phyloP scores from a whole-genome alignment of 805 yeast genomes.

The Starmerella tilneyi region DNA sequence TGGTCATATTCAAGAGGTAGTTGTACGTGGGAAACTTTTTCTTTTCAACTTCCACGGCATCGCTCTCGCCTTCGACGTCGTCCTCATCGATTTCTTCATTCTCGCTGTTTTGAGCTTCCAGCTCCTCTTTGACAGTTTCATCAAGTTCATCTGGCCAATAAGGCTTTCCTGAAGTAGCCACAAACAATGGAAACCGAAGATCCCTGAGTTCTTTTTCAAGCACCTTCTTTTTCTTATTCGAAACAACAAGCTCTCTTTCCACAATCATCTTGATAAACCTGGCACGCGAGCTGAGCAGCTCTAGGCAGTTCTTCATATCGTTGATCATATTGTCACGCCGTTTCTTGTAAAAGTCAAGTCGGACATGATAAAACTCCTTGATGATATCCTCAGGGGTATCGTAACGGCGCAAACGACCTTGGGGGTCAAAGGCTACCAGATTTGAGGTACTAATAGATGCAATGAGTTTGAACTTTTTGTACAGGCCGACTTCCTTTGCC shows the following conservation, averaged over 20 bases:
- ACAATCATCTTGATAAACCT: slow-evolving; percentile 84
- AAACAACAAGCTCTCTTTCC: slow-evolving; percentile 56
- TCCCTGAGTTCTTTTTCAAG: slow-evolving; percentile 54
- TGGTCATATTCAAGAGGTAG: slow-evolving; percentile 80
- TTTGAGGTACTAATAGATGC: slow-evolving; percentile 62
- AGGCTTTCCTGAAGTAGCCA: slow-evolving; percentile 55
- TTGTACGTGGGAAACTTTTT: slow-evolving; percentile 56
- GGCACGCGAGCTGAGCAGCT: slow-evolving; percentile 70
- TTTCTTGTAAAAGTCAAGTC: slow-evolving; percentile 82
- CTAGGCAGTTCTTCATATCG: slow-evolving; percentile 62
- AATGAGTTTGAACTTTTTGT: slow-evolving; percentile 72
- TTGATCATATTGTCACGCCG: slow-evolving; percentile 73
- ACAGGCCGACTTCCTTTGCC: slow-evolving; percentile 60
- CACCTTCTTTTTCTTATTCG: slow-evolving; percentile 59
- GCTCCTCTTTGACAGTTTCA: slow-evolving; percentile 28
- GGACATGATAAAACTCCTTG: slow-evolving; percentile 70
- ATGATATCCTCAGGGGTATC: slow-evolving; percentile 66
- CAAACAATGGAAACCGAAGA: slow-evolving; percentile 58
- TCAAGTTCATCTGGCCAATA: slow-evolving; percentile 36
- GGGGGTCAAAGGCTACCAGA: slow-evolving; percentile 92
- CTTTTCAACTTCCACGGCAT: slow-evolving; percentile 8
- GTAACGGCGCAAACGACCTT: slow-evolving; percentile 77
- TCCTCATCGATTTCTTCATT: slow-evolving; percentile 26
- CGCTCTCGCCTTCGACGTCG: slow-evolving; percentile 34
- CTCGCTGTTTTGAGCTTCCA: slow-evolving; percentile 32